Conservation (phyloP, 306 rosid species). For the Dalbergia cultrata region DNA sequence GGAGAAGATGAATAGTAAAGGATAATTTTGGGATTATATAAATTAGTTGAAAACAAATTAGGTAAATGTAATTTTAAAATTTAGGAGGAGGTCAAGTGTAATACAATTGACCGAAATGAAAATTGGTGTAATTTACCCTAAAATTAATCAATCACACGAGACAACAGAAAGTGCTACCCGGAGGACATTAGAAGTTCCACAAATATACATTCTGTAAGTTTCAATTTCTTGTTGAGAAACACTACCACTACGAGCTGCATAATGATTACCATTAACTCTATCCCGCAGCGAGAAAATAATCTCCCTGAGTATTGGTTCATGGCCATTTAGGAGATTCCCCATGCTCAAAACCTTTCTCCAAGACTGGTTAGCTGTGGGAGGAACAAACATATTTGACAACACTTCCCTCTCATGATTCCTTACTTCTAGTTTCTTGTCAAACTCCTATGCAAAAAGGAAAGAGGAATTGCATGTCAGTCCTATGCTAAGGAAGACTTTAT, state of each 20-base stretch:
- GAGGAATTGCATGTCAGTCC: conserved; percentile 44
- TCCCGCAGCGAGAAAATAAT: conserved; percentile 77
- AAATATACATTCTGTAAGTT: conserved; percentile 87
- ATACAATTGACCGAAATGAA: no score
- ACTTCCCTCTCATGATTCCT: conserved; percentile 69
- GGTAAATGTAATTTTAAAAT: no score
- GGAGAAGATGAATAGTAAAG: no score
- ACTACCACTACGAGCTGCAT: conserved; percentile 62
- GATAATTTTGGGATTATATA: no score
- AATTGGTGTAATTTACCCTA: no score
- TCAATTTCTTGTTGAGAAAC: conserved; percentile 72
- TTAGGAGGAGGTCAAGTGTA: no score
- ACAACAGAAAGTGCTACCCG: conserved; percentile 89
- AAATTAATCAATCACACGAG: conserved; percentile 89
- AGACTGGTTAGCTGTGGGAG: conserved; percentile 91
- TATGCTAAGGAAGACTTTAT: conserved; percentile 12
- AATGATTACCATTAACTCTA: conserved; percentile 76
- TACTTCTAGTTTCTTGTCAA: conserved; percentile 70
- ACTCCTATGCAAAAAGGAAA: conserved; percentile 56
- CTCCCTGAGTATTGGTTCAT: conserved; percentile 88
- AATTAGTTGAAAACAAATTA: no score
- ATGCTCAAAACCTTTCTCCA: conserved; percentile 97
- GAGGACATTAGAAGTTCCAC: conserved; percentile 92
- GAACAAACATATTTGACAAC: conserved; percentile 79
- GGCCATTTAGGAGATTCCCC: conserved; percentile 99